phyloP scores from a whole-genome alignment of 768 basidiomycete species.

The Mycena vitilis region DNA sequence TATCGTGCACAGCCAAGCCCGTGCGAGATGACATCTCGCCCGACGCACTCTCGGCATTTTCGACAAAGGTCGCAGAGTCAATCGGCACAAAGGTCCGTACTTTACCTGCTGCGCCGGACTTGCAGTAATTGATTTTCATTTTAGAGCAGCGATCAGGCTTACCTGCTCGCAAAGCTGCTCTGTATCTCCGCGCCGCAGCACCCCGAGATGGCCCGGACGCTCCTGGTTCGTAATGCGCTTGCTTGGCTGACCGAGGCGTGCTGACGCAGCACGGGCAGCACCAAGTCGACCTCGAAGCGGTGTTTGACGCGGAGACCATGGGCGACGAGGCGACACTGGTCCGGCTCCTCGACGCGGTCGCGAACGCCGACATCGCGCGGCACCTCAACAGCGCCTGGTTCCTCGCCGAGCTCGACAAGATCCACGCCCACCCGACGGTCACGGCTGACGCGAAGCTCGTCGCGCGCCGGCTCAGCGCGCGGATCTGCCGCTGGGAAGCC shows the following conservation, averaged over 20 bases:
- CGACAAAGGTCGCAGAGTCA: slow-evolving; percentile 63
- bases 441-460: slow-evolving; percentile 57
- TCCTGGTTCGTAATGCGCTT: slow-evolving; percentile 49
- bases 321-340: slow-evolving; percentile 64
- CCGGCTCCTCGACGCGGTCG: slow-evolving; percentile 70
- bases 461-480: slow-evolving; percentile 58
- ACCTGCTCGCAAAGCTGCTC: slow-evolving; percentile 70
- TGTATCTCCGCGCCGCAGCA: slow-evolving; percentile 75
- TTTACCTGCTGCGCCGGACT: slow-evolving; percentile 11
- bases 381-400: slow-evolving; percentile 60
- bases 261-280: slow-evolving; percentile 52
- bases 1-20: slow-evolving; percentile 65
- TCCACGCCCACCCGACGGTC: slow-evolving; percentile 51
- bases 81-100: slow-evolving; percentile 67
- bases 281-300: slow-evolving; percentile 61
- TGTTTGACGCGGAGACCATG: slow-evolving; percentile 66
- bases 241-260: not conserved
- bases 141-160: slow-evolving; percentile 67
- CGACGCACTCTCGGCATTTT: slow-evolving; percentile 66
- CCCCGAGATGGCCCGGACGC: slow-evolving; percentile 63
- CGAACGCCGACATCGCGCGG: slow-evolving; percentile 73
- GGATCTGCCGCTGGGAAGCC: slow-evolving; percentile 68
- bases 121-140: slow-evolving; percentile 6
- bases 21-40: slow-evolving; percentile 65
- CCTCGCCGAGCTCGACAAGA: slow-evolving; percentile 51